phyloP scores from a whole-genome alignment of 176 grass and related monocot genomes.

The Bothriochloa decipiens region DNA sequence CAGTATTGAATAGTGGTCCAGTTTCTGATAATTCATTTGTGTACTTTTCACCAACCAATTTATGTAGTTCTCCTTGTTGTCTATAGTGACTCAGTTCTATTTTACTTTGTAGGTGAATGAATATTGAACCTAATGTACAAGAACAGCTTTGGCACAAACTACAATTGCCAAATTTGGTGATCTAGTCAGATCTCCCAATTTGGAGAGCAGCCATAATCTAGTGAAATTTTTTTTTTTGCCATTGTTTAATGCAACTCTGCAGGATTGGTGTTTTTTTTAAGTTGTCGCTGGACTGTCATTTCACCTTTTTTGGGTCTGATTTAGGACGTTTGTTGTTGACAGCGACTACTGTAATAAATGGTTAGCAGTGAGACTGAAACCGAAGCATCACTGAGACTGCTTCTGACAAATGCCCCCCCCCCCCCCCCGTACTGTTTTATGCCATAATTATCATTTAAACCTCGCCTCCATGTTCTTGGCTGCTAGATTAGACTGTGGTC shows the following conservation, averaged over 20 bases:
- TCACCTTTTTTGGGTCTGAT: not conserved
- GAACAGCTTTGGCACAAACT: slow-evolving; percentile 14
- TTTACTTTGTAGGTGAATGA: slow-evolving; percentile 16
- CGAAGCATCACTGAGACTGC: not conserved
- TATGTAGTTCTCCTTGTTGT: not conserved
- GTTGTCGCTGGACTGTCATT: not conserved
- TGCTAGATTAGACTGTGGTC: not conserved
- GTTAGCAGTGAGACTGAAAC: not conserved
- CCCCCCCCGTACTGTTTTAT: not conserved
- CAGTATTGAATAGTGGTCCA: not conserved
- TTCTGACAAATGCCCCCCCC: not conserved
- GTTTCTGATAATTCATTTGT: not conserved
- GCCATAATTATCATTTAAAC: not conserved
- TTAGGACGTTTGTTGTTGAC: not conserved
- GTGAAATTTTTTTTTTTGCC: not conserved
- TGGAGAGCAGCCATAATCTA: not conserved
- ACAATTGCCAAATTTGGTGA: not conserved
- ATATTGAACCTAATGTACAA: not conserved
- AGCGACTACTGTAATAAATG: not conserved
- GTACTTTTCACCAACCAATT: not conserved
- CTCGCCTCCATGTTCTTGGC: not conserved
- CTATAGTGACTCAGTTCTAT: not conserved
- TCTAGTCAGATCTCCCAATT: not conserved
- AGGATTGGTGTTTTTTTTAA: not conserved
- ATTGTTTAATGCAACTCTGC: not conserved